A percentile compares a stretch with the other conserved stretches of the same genome.
phyloP scores from a whole-genome alignment of 2,329 filamentous ascomycete genomes.

The Cercospora sp. region DNA sequence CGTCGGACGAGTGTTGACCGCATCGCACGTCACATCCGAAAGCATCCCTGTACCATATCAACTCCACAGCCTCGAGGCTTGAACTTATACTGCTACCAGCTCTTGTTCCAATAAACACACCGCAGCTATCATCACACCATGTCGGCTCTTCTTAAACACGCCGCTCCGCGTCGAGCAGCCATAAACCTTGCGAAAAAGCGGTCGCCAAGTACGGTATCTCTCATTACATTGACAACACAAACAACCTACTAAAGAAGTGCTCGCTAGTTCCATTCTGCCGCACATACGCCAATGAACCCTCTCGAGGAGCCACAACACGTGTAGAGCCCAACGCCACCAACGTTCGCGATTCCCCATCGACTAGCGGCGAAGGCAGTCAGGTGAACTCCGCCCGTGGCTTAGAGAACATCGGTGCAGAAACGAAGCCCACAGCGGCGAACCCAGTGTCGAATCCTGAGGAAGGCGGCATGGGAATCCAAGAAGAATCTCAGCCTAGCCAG shows the following conservation, averaged over 20 bases:
- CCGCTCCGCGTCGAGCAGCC: neutral
- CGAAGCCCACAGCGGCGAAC: neutral
- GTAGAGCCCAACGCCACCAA: neutral
- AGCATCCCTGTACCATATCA: neutral
- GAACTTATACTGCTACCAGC: neutral
- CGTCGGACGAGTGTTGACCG: neutral
- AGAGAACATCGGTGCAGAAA: neutral
- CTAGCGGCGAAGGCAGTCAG: neutral
- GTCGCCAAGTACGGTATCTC: neutral
- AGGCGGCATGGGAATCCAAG: neutral
- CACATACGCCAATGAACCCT: neutral
- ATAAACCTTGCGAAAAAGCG: neutral
- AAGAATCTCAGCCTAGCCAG: conserved; percentile 10
- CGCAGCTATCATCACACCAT: neutral
- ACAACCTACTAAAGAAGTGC: neutral
- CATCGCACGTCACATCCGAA: conserved; percentile 2
- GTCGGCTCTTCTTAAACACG: neutral
- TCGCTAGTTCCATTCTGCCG: neutral
- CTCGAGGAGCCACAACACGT: conserved; percentile 1
- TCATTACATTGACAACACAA: neutral
- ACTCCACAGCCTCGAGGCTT: neutral
- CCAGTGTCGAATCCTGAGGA: neutral
- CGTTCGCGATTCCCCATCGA: neutral
- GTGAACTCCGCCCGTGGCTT: neutral
- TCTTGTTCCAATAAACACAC: neutral